phyloP scores from a whole-genome alignment of 202 grass and related monocot species.

The Setaria italica region DNA sequence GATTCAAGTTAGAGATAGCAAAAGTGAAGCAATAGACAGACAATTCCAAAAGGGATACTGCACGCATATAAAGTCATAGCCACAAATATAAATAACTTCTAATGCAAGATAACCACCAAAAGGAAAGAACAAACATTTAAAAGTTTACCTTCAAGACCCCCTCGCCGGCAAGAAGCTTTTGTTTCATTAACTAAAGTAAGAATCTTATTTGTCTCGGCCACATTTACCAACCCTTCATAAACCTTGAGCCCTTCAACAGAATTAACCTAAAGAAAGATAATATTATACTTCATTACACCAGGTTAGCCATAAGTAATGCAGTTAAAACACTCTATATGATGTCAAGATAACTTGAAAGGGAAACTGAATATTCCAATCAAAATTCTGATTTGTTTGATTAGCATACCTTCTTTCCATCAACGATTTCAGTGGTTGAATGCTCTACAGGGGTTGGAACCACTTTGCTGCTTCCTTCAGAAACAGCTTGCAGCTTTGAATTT shows the following conservation, averaged over 20 bases:
- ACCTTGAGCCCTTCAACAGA: conserved; percentile 90
- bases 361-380: neutral
- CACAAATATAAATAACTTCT: neutral
- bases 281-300: conserved; percentile 24
- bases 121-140: neutral
- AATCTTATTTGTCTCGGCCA: conserved; percentile 60
- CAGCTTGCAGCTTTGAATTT: conserved; percentile 9
- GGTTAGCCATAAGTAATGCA: conserved; percentile 10
- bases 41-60: neutral
- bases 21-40: conserved; percentile 17
- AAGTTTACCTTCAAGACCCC: conserved; percentile 70
- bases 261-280: conserved; percentile 67
- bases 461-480: conserved; percentile 48
- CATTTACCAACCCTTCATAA: conserved; percentile 77
- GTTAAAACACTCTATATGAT: conserved; percentile 3
- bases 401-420: conserved; percentile 71
- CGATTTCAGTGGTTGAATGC: conserved; percentile 59
- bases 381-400: conserved; percentile 19
- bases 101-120: conserved; percentile 1
- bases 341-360: conserved; percentile 26
- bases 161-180: conserved; percentile 64
- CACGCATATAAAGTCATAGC: neutral
- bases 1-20: neutral
- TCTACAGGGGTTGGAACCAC: conserved; percentile 47
- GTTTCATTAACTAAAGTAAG: conserved; percentile 77